Evolutionary conservation across 495 filamentous ascomycete species (phyloP).

Genomic region (Neurospora sp.): DNA sequence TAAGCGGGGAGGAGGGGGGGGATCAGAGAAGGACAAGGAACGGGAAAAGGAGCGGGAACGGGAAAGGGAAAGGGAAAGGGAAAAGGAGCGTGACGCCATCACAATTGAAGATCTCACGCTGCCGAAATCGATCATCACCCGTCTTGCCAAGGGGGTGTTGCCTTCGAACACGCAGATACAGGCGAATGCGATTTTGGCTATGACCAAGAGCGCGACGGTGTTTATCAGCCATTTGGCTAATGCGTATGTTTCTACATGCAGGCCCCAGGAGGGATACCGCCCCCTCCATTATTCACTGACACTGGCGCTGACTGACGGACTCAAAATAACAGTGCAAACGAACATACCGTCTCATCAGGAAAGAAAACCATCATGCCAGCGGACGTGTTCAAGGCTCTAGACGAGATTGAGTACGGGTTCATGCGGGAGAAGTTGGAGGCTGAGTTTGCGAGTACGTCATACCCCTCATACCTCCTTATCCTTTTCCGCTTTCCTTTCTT

Average conservation of each 20-base stretch:
- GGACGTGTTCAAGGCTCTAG: conserved; percentile 75
- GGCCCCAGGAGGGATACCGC: neutral
- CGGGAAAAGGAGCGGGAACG: conserved; percentile 7
- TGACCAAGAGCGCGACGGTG: conserved; percentile 88
- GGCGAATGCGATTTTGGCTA: conserved; percentile 81
- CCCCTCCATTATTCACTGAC: neutral
- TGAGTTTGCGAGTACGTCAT: conserved; percentile 47
- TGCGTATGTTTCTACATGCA: conserved; percentile 47
- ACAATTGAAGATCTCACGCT: conserved; percentile 70
- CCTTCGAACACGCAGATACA: conserved; percentile 90
- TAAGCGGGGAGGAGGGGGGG: conserved; percentile 4
- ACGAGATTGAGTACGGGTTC: conserved; percentile 72
- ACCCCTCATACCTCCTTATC: neutral
- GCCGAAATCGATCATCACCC: conserved; percentile 85
- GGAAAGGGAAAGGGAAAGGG: conserved; percentile 17
- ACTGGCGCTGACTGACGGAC: neutral
- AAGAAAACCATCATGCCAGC: conserved; percentile 80
- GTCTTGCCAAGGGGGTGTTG: conserved; percentile 93
- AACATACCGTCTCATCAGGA: conserved; percentile 50
- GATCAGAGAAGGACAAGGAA: conserved; percentile 19
- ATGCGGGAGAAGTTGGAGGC: conserved; percentile 57
- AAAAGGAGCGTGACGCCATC: conserved; percentile 22
- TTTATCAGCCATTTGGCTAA: conserved; percentile 86
- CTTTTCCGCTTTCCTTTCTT: neutral
- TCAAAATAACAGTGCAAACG: conserved; percentile 55